phyloP scores from a whole-genome alignment of 768 basidiomycete species.

The Fomitopsis pulvina region DNA sequence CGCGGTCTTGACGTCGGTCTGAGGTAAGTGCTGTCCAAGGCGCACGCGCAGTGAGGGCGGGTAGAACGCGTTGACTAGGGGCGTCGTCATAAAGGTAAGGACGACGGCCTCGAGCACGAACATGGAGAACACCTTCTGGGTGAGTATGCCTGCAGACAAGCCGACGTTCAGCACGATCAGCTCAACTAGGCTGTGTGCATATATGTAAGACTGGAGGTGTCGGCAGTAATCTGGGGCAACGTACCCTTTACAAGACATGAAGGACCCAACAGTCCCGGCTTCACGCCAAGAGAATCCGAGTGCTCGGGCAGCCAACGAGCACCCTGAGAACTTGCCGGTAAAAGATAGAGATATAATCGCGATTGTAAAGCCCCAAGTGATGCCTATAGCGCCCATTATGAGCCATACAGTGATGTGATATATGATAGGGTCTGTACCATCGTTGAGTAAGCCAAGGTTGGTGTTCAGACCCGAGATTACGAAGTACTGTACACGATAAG shows the following conservation, averaged over 20 bases:
- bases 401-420: background rate
- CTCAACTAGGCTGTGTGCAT: conserved; percentile 62
- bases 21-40: conserved; percentile 42
- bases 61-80: conserved; percentile 60
- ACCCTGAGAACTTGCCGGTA: conserved; percentile 84
- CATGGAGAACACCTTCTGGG: conserved; percentile 81
- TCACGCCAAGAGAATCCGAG: conserved; percentile 79
- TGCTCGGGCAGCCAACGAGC: conserved; percentile 58
- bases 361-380: conserved; percentile 85
- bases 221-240: background rate
- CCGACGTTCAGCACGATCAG: conserved; percentile 96
- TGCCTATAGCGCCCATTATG: conserved; percentile 31
- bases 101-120: conserved; percentile 83
- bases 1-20: conserved; percentile 27
- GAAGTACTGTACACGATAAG: conserved; percentile 75
- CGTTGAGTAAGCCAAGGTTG: conserved; percentile 75
- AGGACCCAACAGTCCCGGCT: conserved; percentile 72
- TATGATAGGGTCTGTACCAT: conserved; percentile 35
- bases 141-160: conserved; percentile 68
- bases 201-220: background rate
- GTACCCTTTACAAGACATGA: conserved; percentile 96
- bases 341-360: conserved; percentile 78
- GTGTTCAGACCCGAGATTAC: conserved; percentile 88
- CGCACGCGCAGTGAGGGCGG: conserved; percentile 55
- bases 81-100: conserved; percentile 84